These are phyloP conservation scores for Hippophae rhamnoides DNA, from an alignment of 306 rosid genomes.

Conservation along the genomic window DNA sequence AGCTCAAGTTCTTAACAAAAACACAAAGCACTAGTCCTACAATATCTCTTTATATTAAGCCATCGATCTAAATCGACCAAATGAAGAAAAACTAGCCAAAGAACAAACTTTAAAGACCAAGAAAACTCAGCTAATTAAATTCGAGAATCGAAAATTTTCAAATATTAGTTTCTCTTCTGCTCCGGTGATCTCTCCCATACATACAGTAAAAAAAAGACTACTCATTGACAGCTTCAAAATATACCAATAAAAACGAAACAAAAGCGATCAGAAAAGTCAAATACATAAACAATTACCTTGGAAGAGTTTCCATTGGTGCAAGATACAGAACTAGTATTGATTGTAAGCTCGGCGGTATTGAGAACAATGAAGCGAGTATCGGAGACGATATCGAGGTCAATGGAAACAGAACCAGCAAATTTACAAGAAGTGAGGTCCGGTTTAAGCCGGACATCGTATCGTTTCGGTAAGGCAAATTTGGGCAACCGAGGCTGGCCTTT, in stretches of 20 bases:
- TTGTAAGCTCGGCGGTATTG: constrained; percentile 63
- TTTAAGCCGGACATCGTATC: constrained; percentile 53
- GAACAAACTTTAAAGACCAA: too few species aligned
- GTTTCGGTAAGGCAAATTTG: constrained; percentile 71
- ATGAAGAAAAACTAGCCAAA: too few species aligned
- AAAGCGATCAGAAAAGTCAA: neutral
- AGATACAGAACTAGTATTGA: constrained; percentile 26
- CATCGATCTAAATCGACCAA: too few species aligned
- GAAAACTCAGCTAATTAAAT: too few species aligned
- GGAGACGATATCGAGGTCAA: constrained; percentile 52
- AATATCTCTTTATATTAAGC: too few species aligned
- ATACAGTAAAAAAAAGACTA: neutral
- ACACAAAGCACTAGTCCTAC: too few species aligned
- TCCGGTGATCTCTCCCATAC: neutral
- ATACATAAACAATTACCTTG: constrained; percentile 27
- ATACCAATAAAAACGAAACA: neutral
- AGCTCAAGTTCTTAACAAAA: too few species aligned
- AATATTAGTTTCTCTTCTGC: too few species aligned
- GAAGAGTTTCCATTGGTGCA: constrained; percentile 33
- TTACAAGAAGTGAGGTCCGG: constrained; percentile 68
- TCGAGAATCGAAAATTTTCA: too few species aligned
- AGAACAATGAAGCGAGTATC: constrained; percentile 67
- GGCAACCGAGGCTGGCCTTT: constrained; percentile 84
- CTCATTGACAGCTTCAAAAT: neutral
- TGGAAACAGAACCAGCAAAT: constrained; percentile 61